Percentiles rank a stretch among this genome's conserved stretches.
These are phyloP conservation scores for Leishmania arabica DNA, from an alignment of 208 protist species.

Conservation along the genomic window DNA sequence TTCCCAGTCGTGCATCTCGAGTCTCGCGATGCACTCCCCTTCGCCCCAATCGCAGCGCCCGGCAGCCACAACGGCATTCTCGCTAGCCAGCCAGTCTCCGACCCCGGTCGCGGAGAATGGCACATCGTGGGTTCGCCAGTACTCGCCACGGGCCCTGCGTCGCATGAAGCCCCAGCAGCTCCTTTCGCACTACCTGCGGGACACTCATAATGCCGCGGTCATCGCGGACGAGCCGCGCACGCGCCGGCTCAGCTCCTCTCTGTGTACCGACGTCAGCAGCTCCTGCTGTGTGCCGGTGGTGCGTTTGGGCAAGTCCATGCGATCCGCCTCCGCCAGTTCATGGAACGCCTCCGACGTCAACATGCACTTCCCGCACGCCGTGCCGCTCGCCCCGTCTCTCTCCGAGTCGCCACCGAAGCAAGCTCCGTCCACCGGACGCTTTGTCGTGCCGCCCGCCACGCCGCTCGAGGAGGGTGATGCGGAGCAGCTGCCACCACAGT, in stretches of 20 bases:
- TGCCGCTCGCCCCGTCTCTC: background rate
- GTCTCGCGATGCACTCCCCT: constrained; percentile 7
- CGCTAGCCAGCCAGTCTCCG: background rate
- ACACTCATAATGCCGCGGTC: background rate
- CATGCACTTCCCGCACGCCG: background rate
- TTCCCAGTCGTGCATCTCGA: constrained; percentile 12
- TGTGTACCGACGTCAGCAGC: constrained; percentile 11
- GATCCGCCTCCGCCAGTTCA: constrained; percentile 11
- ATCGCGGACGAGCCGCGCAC: background rate
- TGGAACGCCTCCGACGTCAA: constrained; percentile 4
- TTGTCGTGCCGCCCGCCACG: constrained; percentile 7
- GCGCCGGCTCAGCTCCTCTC: constrained; percentile 4
- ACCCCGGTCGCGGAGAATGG: background rate
- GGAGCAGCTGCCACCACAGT: background rate
- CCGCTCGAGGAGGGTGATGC: background rate
- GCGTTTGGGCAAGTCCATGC: background rate
- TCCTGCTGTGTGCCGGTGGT: constrained; percentile 9
- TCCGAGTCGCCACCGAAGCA: background rate
- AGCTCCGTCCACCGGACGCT: background rate
- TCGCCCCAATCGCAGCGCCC: background rate
- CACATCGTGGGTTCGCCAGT: background rate
- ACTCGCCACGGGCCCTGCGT: background rate
- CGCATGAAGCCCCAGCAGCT: background rate
- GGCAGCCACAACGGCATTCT: background rate
- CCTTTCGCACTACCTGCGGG: background rate